Percentiles rank a stretch among this genome's conserved stretches.
These are phyloP conservation scores for Xylariaceae sp. DNA, from an alignment of 2,329 filamentous ascomycete genomes.

Conservation along the genomic window DNA sequence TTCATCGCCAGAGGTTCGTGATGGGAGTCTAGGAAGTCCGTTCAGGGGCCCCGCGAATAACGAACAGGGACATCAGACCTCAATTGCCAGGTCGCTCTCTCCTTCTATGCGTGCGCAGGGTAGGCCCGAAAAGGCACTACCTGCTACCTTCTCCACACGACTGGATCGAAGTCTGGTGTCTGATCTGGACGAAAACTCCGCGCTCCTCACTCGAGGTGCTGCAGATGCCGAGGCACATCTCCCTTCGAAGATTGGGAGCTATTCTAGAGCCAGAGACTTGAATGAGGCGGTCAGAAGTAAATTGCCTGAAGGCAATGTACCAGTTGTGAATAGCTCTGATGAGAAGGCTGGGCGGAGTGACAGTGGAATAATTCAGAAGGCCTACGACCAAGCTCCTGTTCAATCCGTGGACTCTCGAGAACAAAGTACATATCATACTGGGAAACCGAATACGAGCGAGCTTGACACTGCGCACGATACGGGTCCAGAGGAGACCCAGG, in stretches of 20 bases:
- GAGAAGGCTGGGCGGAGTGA: too few relatives aligned
- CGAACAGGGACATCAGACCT: slow-evolving; percentile 23
- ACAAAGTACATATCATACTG: slow-evolving; percentile 14
- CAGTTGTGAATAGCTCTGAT: too few relatives aligned
- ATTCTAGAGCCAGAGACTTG: slow-evolving; percentile 12
- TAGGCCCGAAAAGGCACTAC: slow-evolving; percentile 12
- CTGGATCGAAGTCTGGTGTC: slow-evolving; percentile 19
- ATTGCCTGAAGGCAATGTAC: too few relatives aligned
- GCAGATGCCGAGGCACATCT: slow-evolving; percentile 17
- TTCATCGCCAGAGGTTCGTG: slow-evolving; percentile 48
- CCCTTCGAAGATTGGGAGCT: slow-evolving; percentile 13
- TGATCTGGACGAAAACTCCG: slow-evolving; percentile 16
- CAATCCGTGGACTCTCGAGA: slow-evolving; percentile 11
- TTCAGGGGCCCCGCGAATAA: slow-evolving; percentile 40
- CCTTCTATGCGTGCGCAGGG: slow-evolving; percentile 15
- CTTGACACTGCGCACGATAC: slow-evolving; percentile 4
- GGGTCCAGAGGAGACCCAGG: background rate
- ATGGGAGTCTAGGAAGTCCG: slow-evolving; percentile 49
- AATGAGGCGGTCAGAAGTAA: too few relatives aligned
- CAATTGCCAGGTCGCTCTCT: slow-evolving; percentile 23
- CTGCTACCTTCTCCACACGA: slow-evolving; percentile 13
- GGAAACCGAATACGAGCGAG: slow-evolving; percentile 11
- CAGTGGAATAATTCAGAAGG: too few relatives aligned
- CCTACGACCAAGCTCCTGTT: slow-evolving; percentile 13
- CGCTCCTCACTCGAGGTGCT: slow-evolving; percentile 10